Evolutionary conservation across 164 flowering plant genomes (phyloP), one percentile per base, ranked within the genome.

Genomic region (Cinnamomum micranthum): DNA sequence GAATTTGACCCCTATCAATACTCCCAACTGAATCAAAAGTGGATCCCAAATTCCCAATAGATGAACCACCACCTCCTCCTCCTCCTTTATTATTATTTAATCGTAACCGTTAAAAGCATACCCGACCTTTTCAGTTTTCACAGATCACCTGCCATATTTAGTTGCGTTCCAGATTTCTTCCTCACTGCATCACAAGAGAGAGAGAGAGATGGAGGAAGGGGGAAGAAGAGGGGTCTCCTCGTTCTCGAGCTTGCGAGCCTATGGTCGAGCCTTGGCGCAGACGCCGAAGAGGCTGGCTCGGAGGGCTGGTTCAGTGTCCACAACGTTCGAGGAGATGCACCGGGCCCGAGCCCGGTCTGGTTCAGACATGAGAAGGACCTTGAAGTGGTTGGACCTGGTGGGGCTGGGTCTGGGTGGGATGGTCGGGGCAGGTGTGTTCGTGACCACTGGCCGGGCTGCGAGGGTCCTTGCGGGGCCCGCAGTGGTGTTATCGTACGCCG

Each of bases 361-460:
- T 0, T 58, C 86, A 22, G 77, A 79, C 77, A 84, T 94, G 89
- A 86, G 74, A 60, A 82, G 78, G 66, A 85, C 78, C 7, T 87
- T 94, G 23, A 81, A 88, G 14, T 92, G 98, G 97, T 85, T 76
- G 80, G 98, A 94, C 78, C 89, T 94, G 51, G 76, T 92, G 69
- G 89, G 90, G 0, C 71, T 94, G 28, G 98, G 97, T 33, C 68
- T 94, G 76, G 98, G 98, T 4, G 98, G 97, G 12, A 92, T 93
- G 97, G 88, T 93, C 71, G 98, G 98, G 6, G 97, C 93, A 69
- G 98, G 98, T 1, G 92, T 92, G 17, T 94, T 94, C 77, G 88
- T 94, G 76, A 85, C 95, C 74, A 86, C 90, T 28, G 98, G 97
- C 51, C 77, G 73, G 3, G 97, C 92, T 15, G 72, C 80, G 52